Base-by-base conservation (phyloP, 768 basidiomycete species). In the Pluteus cervinus region DNA sequence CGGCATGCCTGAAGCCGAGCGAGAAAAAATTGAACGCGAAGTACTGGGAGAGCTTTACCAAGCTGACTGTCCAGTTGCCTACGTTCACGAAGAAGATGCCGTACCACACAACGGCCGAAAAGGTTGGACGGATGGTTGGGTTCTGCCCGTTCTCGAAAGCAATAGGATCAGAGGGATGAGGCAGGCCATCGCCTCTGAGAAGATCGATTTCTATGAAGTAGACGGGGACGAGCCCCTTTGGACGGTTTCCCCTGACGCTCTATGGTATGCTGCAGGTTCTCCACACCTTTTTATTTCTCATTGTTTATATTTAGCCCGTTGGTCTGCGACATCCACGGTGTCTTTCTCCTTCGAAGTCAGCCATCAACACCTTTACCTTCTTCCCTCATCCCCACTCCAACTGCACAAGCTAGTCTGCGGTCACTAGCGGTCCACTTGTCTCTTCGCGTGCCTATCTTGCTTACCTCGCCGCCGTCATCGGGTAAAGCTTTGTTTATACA, bases 401-500 rank as follows among this genome's bases (percentile, higher is more conserved):
- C 86, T 1, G 69, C 83, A 3, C 62, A 69, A 2, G 36, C 62
- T 12, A 69, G 83, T 2, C 68, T 94, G 6, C 75, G 71, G 5
- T 54, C 67, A 11, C 66, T 97, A 23, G 79, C 82, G 1, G 53
- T 79, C 9, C 71, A 79, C 41, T 48, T 83, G 2, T 83, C 82
- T 1, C 66, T 79, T 26, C 76, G 83, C 3, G 57, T 83, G 0
- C 93, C 96, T 3, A 76, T 76, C 8, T 79, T 99, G 10, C 55
- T 99, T 11, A 85, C 89, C 1, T 90, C 92, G 0, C 61, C 87
- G 0, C 81, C 91, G 0, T 93, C 91, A 1, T 79, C 88, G 2
- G 96, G 96, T 34, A 98, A 98, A 54, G 77, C 83, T 0, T 68
- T 90, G 4, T 59, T 91, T 10, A 61, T 98, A 17, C 69, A 78